A percentile compares a stretch with the other conserved stretches of the same genome.
Conservation (phyloP, 176 grass and related monocot species). For the Carex myosuroides region DNA sequence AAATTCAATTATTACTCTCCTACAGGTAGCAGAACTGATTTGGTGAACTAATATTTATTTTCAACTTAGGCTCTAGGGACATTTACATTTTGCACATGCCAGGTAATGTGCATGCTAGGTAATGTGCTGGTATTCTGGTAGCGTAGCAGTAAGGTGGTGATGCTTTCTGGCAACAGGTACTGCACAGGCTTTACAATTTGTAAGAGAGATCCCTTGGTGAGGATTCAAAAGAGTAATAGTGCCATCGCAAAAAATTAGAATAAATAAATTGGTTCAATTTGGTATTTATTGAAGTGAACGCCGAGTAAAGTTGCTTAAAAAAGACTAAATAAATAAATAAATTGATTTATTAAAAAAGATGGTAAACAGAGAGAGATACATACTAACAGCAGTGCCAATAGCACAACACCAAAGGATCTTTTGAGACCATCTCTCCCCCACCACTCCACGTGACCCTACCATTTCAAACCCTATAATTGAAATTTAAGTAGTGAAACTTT, state of each 20-base stretch:
- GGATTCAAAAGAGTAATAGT: neutral
- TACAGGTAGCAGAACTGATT: neutral
- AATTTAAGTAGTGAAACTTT: neutral
- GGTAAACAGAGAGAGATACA: conserved; percentile 21
- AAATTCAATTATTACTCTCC: neutral
- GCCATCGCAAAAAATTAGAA: neutral
- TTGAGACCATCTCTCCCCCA: conserved; percentile 84
- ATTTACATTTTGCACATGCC: neutral
- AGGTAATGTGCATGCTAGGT: neutral
- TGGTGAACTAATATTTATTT: neutral
- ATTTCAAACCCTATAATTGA: neutral
- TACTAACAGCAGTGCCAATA: conserved; percentile 76
- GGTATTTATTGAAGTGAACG: neutral
- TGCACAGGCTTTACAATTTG: neutral
- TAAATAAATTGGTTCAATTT: neutral
- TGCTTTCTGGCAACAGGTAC: neutral
- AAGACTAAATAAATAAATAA: neutral
- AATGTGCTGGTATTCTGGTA: neutral
- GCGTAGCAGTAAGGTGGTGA: neutral
- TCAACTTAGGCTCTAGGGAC: neutral
- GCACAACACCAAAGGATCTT: conserved; percentile 74
- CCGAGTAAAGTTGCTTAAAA: neutral
- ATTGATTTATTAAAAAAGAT: neutral
- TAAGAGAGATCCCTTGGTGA: neutral
- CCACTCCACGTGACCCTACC: conserved; percentile 28